Conservation (phyloP, 129 eudicot genomes). For the Heracleum sosnowskyi region DNA sequence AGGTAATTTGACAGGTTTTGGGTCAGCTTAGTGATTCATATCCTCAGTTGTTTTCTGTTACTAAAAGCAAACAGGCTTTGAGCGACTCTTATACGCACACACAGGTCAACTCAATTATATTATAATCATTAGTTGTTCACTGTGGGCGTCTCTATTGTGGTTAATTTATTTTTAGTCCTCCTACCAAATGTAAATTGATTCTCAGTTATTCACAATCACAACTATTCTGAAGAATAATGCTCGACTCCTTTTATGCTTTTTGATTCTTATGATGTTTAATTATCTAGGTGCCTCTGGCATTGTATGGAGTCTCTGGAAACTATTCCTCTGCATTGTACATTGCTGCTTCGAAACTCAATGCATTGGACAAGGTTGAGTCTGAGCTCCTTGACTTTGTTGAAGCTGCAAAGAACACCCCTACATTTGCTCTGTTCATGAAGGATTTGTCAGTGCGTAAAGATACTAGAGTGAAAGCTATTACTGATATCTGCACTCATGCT, state of each 20-base stretch:
- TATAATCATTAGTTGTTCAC: background rate
- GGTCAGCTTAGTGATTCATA: background rate
- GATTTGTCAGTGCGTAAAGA: conserved; percentile 3
- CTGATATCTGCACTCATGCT: background rate
- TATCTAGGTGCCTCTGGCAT: background rate
- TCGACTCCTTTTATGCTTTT: background rate
- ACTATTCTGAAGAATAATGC: background rate
- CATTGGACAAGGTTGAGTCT: background rate
- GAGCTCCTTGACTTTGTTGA: background rate
- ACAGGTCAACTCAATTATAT: background rate
- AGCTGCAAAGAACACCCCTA: conserved; percentile 4
- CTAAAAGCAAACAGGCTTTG: background rate
- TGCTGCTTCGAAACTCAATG: background rate
- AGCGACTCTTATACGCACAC: background rate
- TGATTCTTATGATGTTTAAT: background rate
- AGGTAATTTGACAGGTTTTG: background rate
- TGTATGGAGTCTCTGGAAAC: conserved; percentile 2
- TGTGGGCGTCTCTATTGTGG: background rate
- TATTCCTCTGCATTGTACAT: background rate
- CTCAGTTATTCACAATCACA: background rate
- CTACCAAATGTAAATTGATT: background rate
- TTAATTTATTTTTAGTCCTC: background rate
- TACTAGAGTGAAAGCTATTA: background rate
- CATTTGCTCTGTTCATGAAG: conserved; percentile 1
- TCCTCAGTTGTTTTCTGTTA: background rate